Base-by-base conservation (phyloP, 1,139 yeast species). In the Yamadazyma blattariae region DNA sequence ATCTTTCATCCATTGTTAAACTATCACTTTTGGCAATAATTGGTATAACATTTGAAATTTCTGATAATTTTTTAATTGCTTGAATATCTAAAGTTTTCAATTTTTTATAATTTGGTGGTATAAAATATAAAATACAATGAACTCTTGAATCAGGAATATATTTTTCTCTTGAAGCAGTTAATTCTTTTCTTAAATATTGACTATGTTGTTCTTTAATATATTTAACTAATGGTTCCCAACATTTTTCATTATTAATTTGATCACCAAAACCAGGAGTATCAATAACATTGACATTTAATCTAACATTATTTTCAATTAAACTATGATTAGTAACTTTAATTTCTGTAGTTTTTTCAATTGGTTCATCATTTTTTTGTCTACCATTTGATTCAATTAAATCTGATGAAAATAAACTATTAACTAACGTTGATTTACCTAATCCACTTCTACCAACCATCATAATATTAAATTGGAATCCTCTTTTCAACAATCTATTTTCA, bases 241-340 rank as follows among this genome's bases (percentile, higher is more conserved):
- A 92, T 62, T 85, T 84, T 53, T 89, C 96, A 63, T 92, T 92
- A 66, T 92, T 88, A 51, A 92, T 84, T 63, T 87, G 96, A 66
- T 92, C 98, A 27, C 96, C 97, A 67, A 88, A 92, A 7, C 98
- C 98, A 10, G 97, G 97, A 7, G 97, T 92, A 58, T 92, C 98
- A 57, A 92, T 86, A 40, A 90, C 81, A 51, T 88, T 90, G 46
- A 92, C 67, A 53, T 84, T 83, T 57, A 92, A 77, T 40, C 82
- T 79, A 41, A 92, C 98, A 47, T 85, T 86, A 58, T 88, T 90
- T 63, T 92, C 98, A 40, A 79, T 62, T 46, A 90, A 67, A 21
- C 59, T 53, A 52, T 87, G 95, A 23, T 80, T 64, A 27, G 82
- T 74, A 23, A 84, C 83, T 51, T 82, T 77, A 58, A 92, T 85